Percentiles rank a stretch among this genome's conserved stretches.
Evolutionary conservation across 2,329 filamentous ascomycete genomes (phyloP).

Genomic region (Fusarium neocosmosporiellum): DNA sequence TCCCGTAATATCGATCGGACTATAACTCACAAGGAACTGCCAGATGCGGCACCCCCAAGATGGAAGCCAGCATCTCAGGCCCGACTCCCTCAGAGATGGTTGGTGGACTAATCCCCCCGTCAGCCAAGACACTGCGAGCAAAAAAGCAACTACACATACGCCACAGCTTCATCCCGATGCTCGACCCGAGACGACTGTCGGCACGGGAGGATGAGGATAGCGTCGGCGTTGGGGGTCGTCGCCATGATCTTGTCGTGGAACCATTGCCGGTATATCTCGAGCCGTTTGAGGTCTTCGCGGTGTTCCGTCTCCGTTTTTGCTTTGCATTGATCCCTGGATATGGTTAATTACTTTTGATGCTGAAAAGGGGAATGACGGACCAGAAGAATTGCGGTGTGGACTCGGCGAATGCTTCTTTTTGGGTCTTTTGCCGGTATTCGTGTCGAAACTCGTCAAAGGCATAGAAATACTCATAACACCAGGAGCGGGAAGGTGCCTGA

Average conservation of each 20-base stretch:
- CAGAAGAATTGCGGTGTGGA: slow-evolving; percentile 43
- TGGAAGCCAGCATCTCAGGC: slow-evolving; percentile 41
- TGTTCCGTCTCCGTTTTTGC: slow-evolving; percentile 7
- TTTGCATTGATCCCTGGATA: slow-evolving; percentile 36
- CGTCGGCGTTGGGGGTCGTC: slow-evolving; percentile 21
- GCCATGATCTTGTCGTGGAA: slow-evolving; percentile 45
- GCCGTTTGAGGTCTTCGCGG: slow-evolving; percentile 28
- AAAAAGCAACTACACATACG: slow-evolving; percentile 37
- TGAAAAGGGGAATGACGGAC: slow-evolving; percentile 34
- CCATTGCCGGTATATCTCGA: slow-evolving; percentile 47
- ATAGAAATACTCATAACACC: slow-evolving; percentile 50
- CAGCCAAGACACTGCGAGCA: slow-evolving; percentile 17
- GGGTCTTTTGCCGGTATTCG: slow-evolving; percentile 40
- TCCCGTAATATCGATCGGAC: neutral
- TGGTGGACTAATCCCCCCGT: slow-evolving; percentile 41
- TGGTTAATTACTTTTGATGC: neutral
- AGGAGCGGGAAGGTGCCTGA: slow-evolving; percentile 46
- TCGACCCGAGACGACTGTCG: slow-evolving; percentile 22
- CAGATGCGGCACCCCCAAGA: slow-evolving; percentile 48
- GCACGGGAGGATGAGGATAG: slow-evolving; percentile 47
- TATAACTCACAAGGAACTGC: slow-evolving; percentile 49
- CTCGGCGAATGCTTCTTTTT: slow-evolving; percentile 44
- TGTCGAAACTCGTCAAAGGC: slow-evolving; percentile 44
- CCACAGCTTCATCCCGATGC: slow-evolving; percentile 43
- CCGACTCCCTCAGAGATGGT: slow-evolving; percentile 40